Evolutionary conservation across 2,329 filamentous ascomycete species (phyloP).

Genomic region (Verticillium nubilum): DNA sequence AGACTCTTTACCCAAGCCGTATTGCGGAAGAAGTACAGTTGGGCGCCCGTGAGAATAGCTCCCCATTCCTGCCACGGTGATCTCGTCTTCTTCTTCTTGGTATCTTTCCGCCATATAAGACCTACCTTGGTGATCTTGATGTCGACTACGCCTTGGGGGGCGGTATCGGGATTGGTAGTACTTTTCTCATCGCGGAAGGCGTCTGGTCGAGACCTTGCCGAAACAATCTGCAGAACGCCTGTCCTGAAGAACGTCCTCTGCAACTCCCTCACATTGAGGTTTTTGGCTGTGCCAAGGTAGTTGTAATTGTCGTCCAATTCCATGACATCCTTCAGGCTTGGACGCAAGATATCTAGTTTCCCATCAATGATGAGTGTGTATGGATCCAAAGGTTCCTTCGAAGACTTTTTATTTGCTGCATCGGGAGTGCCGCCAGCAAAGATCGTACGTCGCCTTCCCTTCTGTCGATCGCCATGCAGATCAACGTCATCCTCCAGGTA

Average conservation of each 20-base stretch:
- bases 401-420: constrained; percentile 50
- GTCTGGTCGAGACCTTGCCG: constrained; percentile 85
- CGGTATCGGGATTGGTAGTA: constrained; percentile 76
- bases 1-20: constrained; percentile 86
- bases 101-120: constrained; percentile 87
- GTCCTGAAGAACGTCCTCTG: constrained; percentile 89
- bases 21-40: constrained; percentile 95
- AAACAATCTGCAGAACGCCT: constrained; percentile 90
- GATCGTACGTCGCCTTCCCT: constrained; percentile 64
- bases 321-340: constrained; percentile 88
- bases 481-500: constrained; percentile 91
- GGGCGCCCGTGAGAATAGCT: constrained; percentile 90
- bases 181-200: constrained; percentile 90
- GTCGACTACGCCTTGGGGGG: constrained; percentile 88
- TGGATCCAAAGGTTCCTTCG: constrained; percentile 86
- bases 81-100: constrained; percentile 87
- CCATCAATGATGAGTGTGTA: constrained; percentile 92
- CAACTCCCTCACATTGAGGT: constrained; percentile 72
- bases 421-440: constrained; percentile 63
- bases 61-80: constrained; percentile 99
- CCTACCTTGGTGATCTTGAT: constrained; percentile 98
- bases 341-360: constrained; percentile 75
- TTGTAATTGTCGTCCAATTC: constrained; percentile 86
- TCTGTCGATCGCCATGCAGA: constrained; percentile 70
- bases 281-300: constrained; percentile 72